phyloP scores from a whole-genome alignment of 305 asterid genomes.

The Lippia alba region DNA sequence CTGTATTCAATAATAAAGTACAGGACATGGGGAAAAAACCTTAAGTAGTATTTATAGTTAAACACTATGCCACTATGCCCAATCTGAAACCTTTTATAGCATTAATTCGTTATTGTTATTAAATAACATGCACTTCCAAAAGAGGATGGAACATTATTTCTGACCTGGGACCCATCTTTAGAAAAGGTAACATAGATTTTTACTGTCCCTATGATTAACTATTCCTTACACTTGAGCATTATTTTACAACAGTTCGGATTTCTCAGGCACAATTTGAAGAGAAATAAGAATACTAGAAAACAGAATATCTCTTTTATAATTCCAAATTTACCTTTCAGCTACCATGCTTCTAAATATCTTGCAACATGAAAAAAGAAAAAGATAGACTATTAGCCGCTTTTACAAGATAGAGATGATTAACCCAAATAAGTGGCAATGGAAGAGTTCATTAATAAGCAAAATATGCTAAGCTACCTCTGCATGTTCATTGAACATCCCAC shows the following conservation, averaged over 20 bases:
- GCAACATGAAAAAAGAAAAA: neutral
- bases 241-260: neutral
- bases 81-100: neutral
- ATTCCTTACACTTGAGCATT: neutral
- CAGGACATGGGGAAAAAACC: neutral
- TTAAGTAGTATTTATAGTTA: neutral
- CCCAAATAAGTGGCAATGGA: constrained; percentile 17
- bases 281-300: constrained; percentile 1
- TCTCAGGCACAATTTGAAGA: constrained; percentile 7
- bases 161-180: neutral
- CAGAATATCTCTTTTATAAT: neutral
- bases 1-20: neutral
- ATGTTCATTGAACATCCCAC: neutral
- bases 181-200: neutral
- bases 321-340: neutral
- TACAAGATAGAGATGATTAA: constrained; percentile 13
- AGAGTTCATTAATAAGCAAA: constrained; percentile 12
- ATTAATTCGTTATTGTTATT: neutral
- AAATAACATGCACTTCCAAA: neutral
- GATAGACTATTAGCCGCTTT: neutral
- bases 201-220: neutral
- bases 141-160: neutral
- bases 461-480: neutral
- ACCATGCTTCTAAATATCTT: constrained; percentile 4
- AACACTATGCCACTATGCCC: neutral